These are phyloP conservation scores for Colletotrichum sp. DNA, from an alignment of 2,329 filamentous ascomycete genomes.

Conservation along the genomic window DNA sequence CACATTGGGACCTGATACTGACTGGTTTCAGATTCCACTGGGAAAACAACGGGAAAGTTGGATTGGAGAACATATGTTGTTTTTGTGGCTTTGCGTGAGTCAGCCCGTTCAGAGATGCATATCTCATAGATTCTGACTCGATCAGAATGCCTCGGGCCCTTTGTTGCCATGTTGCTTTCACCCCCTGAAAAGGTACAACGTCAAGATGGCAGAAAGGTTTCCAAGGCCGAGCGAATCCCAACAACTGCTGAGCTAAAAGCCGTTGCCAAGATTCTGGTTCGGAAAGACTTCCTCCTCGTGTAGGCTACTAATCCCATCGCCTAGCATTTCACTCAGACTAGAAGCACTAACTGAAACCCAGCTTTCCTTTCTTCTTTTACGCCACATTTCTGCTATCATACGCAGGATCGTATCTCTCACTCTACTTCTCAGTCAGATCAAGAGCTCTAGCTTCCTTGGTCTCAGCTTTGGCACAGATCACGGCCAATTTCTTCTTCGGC, in stretches of 20 bases:
- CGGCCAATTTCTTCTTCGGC: conserved; percentile 26
- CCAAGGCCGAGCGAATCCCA: background rate
- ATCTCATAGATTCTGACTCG: background rate
- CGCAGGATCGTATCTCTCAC: conserved; percentile 24
- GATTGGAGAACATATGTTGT: conserved; percentile 4
- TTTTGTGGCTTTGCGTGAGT: background rate
- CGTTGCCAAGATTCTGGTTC: background rate
- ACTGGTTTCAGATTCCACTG: background rate
- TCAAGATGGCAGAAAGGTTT: background rate
- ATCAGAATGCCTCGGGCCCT: background rate
- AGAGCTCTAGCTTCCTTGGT: conserved; percentile 24
- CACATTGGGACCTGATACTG: background rate
- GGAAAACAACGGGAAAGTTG: background rate
- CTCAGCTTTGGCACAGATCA: conserved; percentile 23
- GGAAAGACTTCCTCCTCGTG: conserved; percentile 18
- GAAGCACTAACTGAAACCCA: background rate
- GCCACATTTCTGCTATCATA: conserved; percentile 23
- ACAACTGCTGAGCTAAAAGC: background rate
- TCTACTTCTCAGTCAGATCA: conserved; percentile 25
- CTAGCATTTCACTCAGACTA: accelerated
- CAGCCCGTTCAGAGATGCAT: background rate
- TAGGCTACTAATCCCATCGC: background rate
- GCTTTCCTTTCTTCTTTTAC: conserved; percentile 11
- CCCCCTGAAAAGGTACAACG: background rate
- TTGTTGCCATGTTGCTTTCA: background rate